Base-by-base conservation (phyloP, 495 filamentous ascomycete genomes). In the Talaromyces nanjingensis region DNA sequence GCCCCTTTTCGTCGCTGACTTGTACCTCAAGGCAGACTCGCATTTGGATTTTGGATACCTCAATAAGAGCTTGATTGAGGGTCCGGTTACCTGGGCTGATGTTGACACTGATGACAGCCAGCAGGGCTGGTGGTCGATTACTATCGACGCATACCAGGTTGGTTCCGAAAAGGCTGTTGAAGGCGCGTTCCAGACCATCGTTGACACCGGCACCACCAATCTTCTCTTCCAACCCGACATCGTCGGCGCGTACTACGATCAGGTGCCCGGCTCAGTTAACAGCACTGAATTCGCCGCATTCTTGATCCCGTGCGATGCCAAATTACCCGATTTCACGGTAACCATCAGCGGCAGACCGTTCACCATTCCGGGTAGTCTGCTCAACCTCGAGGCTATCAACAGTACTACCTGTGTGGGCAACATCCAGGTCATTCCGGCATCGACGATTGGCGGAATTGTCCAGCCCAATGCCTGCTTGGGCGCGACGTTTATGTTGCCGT, bases 41-140 rank as follows among this genome's bases (percentile, higher is more conserved):
- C 77, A 69, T 63, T 91, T 88, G 72, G 88, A 89, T 75, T 92
- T 93, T 66, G 90, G 90, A 55, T 89, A 73, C 75, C 85, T 91
- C 65, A 85, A 92, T 74, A 64, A 69, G 22, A 65, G 70, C 66
- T 86, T 86, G 64, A 87, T 87, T 78, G 84, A 76, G 18, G 57
- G 34, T 11, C 24, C 31, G 7, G 12, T 65, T 7, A 54, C 64
- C 2, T 65, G 58, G 33, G 72, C 75, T 6, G 45, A 76, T 22
- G 88, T 92, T 39, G 25, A 59, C 33, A 59, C 57, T 2, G 29
- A 27, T 39, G 79, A 84, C 70, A 83, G 65, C 69, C 73, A 72
- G n/a, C 73, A 85, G 53, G 89, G 90, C 49, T 92, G 83, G 77
- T 94, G 91, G 91, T 70, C 74, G 55, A 91, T 91, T 75, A 85